These are phyloP conservation scores for Babesia caballi DNA, from an alignment of 169 alveolate genomes.

Conservation along the genomic window DNA sequence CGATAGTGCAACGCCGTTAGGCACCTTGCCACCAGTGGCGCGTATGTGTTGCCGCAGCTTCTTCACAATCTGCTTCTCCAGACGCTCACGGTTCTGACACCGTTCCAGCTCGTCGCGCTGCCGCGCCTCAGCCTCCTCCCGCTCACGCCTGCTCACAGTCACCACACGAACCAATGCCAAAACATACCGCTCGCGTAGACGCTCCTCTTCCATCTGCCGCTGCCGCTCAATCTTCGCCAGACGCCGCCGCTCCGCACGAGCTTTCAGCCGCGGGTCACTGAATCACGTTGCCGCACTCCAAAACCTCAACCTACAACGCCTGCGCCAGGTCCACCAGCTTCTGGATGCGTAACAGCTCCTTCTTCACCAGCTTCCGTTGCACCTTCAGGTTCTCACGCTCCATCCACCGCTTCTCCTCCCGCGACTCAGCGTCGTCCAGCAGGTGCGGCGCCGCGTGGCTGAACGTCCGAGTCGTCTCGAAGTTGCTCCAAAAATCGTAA, in stretches of 20 bases:
- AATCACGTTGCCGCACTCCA: not conserved
- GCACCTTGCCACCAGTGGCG: conserved; percentile 8
- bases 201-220: conserved; percentile 34
- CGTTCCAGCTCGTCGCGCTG: conserved; percentile 39
- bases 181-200: conserved; percentile 27
- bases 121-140: conserved; percentile 36
- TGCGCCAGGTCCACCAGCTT: conserved; percentile 87
- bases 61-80: conserved; percentile 62
- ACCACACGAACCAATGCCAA: not conserved
- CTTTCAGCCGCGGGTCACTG: conserved; percentile 72
- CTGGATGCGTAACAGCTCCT: conserved; percentile 86
- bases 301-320: conserved; percentile 82
- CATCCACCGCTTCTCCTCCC: conserved; percentile 94
- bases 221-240: conserved; percentile 51
- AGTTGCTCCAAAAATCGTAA: conserved; percentile 88
- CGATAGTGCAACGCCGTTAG: conserved; percentile 20
- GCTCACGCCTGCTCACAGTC: conserved; percentile 6
- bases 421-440: conserved; percentile 86
- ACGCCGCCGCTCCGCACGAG: conserved; percentile 68
- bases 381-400: conserved; percentile 89
- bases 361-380: conserved; percentile 81
- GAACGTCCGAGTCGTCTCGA: conserved; percentile 88
- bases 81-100: conserved; percentile 25
- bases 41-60: conserved; percentile 61
- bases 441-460: conserved; percentile 87